Conservation (phyloP, 345 rosid species). For the Gossypium rotundifolium region DNA sequence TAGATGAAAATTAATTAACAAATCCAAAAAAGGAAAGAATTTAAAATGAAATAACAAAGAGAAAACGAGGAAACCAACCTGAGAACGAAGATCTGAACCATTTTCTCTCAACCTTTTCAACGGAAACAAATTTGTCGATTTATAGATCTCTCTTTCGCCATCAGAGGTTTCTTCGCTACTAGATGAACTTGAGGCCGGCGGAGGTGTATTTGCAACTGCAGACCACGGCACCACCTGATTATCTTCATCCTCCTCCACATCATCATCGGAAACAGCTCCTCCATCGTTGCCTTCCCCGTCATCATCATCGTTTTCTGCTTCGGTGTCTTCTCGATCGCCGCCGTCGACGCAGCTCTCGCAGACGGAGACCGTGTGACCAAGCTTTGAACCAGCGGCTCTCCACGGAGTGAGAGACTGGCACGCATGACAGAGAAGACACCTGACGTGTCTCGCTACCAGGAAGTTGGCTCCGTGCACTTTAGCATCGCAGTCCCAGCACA, state of each 20-base stretch:
- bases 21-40: not conserved
- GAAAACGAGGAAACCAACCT: slow-evolving; percentile 11
- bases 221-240: slow-evolving; percentile 64
- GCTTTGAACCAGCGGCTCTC: slow-evolving; percentile 50
- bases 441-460: slow-evolving; percentile 55
- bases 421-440: slow-evolving; percentile 46
- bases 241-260: slow-evolving; percentile 26
- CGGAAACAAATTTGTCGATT: slow-evolving; percentile 9
- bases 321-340: slow-evolving; percentile 11
- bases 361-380: slow-evolving; percentile 45
- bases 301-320: slow-evolving; percentile 12
- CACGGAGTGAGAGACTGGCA: slow-evolving; percentile 51
- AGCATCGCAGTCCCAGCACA: slow-evolving; percentile 70
- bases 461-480: slow-evolving; percentile 72
- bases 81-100: slow-evolving; percentile 26
- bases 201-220: slow-evolving; percentile 21
- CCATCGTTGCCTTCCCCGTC: slow-evolving; percentile 13
- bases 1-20: not conserved
- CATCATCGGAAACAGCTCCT: slow-evolving; percentile 4
- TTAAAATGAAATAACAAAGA: not conserved
- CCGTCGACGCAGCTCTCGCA: slow-evolving; percentile 34
- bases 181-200: slow-evolving; percentile 34
- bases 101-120: slow-evolving; percentile 22
- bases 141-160: not conserved
- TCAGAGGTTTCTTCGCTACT: slow-evolving; percentile 24